These are phyloP conservation scores for Amphibolis antarctica DNA, from an alignment of 106 monocot species.

Conservation along the genomic window DNA sequence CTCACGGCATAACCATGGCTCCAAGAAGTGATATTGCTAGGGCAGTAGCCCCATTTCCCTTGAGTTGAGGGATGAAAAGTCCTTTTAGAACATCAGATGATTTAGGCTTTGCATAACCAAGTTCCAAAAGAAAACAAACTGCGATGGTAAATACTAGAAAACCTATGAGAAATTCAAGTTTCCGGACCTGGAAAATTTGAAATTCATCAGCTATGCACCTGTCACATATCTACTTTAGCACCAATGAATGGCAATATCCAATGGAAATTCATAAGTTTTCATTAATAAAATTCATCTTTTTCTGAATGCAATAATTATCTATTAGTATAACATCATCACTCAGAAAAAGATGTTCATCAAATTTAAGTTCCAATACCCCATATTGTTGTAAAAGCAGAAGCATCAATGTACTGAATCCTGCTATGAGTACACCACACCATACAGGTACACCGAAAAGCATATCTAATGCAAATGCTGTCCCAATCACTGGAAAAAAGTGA, in stretches of 20 bases:
- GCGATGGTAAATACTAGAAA: constrained; percentile 73
- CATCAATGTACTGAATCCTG: constrained; percentile 78
- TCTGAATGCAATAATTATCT: neutral
- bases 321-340: neutral
- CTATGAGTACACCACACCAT: constrained; percentile 90
- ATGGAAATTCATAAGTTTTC: neutral
- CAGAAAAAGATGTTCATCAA: neutral
- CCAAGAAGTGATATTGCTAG: constrained; percentile 92
- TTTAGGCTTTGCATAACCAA: constrained; percentile 73
- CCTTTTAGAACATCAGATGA: constrained; percentile 61
- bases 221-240: too few relatives aligned
- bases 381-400: constrained; percentile 86
- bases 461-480: constrained; percentile 92
- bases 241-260: neutral
- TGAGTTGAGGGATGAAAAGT: constrained; percentile 85
- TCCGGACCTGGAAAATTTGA: constrained; percentile 51
- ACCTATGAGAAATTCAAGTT: constrained; percentile 81
- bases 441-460: constrained; percentile 79
- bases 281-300: neutral
- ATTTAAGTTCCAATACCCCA: constrained; percentile 49
- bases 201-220: neutral
- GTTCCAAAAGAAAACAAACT: constrained; percentile 63
- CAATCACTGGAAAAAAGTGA: constrained; percentile 56
- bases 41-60: constrained; percentile 88
- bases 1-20: constrained; percentile 99